These are phyloP conservation scores for Linnemannia elongata DNA, from an alignment of 192 early-diverging fungal genomes.

Conservation along the genomic window DNA sequence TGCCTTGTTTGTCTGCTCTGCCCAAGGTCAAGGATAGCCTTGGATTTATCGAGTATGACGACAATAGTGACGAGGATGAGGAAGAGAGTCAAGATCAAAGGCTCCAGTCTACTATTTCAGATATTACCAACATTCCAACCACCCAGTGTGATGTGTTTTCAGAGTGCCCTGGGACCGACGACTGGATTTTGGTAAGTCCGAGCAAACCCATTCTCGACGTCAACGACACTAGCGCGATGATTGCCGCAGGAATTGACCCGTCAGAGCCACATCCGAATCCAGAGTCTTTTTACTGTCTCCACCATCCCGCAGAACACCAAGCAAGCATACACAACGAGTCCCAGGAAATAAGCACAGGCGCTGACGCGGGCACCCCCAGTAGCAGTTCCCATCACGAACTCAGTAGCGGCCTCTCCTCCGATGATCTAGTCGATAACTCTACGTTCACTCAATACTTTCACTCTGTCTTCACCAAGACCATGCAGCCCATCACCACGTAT, in stretches of 20 bases:
- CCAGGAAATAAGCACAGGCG: background rate
- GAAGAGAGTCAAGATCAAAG: background rate
- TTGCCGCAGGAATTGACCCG: conserved; percentile 16
- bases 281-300: conserved; percentile 17
- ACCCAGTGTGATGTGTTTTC: background rate
- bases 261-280: conserved; percentile 22
- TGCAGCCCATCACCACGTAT: background rate
- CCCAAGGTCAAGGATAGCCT: background rate
- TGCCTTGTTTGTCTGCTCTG: background rate
- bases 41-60: conserved; percentile 19
- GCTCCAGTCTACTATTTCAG: background rate
- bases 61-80: background rate
- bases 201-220: conserved; percentile 18
- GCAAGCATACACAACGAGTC: background rate
- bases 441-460: background rate
- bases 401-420: too few relatives aligned
- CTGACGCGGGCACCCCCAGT: too few relatives aligned
- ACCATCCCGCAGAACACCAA: background rate
- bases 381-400: background rate
- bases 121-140: background rate
- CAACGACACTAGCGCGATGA: conserved; percentile 30
- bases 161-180: background rate
- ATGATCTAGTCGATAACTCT: background rate
- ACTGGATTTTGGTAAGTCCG: background rate
- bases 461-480: background rate